A percentile compares a stretch with the other conserved stretches of the same genome.
Conservation (phyloP, 805 yeast species). For the Priceomyces medius region DNA sequence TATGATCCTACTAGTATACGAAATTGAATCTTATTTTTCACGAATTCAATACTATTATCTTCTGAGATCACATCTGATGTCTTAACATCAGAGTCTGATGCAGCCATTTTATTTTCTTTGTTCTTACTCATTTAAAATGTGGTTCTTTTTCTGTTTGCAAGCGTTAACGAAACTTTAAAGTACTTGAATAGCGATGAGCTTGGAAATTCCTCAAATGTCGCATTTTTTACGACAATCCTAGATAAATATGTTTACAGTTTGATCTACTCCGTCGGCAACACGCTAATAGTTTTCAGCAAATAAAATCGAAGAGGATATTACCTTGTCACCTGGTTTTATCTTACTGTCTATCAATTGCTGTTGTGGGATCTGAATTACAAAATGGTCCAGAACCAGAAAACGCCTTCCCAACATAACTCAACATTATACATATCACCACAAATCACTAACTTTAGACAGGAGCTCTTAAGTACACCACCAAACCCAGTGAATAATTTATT, state of each 20-base stretch:
- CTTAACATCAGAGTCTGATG: neutral
- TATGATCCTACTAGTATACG: conserved; percentile 92
- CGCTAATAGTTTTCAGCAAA: too few species aligned
- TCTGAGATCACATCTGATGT: neutral
- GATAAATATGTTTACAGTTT: conserved; percentile 1
- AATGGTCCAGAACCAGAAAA: conserved; percentile 26
- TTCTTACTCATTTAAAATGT: neutral
- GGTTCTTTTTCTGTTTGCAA: neutral
- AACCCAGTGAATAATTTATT: conserved; percentile 44
- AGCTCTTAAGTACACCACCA: conserved; percentile 48
- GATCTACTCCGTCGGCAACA: conserved; percentile 1
- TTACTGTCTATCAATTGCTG: too few species aligned
- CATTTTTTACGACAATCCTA: neutral
- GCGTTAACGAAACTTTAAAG: neutral
- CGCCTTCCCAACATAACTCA: conserved; percentile 64
- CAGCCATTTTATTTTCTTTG: neutral
- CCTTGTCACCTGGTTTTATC: too few species aligned
- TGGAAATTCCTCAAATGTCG: conserved; percentile 1
- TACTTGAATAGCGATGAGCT: conserved; percentile 1
- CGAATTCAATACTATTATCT: conserved; percentile 6
- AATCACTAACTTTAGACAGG: conserved; percentile 42
- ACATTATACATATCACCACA: conserved; percentile 73
- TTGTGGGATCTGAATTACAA: too few species aligned
- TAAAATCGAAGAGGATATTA: too few species aligned
- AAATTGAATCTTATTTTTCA: conserved; percentile 40